Evolutionary conservation across 352 stramenopile species (phyloP), one percentile per base, ranked within the genome.

Genomic region (Achlya hypogyna): DNA sequence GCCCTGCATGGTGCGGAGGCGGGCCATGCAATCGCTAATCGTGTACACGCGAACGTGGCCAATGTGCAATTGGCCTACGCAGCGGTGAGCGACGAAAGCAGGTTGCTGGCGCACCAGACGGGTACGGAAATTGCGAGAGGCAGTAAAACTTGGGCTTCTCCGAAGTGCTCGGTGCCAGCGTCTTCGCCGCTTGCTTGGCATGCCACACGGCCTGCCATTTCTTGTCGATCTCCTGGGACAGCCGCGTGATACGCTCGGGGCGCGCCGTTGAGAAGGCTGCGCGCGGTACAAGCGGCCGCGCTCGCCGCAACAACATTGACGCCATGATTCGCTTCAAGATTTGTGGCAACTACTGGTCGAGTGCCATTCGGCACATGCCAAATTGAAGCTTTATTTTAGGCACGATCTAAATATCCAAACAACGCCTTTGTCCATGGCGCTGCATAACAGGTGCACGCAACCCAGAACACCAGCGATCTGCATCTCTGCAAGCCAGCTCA

Each of bases 41-140:
- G 89, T 99, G 79, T 99, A 99, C 65, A 98, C 97, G 72, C 98
- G 96, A 32, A 98, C 96, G 82, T 99, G 98, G 49, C 98, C 98
- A 22, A 99, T 98, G 75, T 99, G 98, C 59, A 99, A 74, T 62
- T 95, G 87, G 1, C 88, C 87, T 85, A 43, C 31, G 20, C 40
- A 47, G n/a, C n/a, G n/a, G n/a, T n/a, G n/a, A n/a, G n/a, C 45
- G 8, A 45, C 18, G 18, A 32, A 1, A 34, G 64, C 23, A 49
- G 54, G 38, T 23, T n/a, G 27, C 1, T 10, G 20, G 51, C 51
- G 23, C 75, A 71, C 94, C 96, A 5, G 96, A 99, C 45, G 97
- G 97, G 75, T 99, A 99, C 32, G 98, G 97, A 72, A 99, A 99
- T 97, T 99, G 99, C 74, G 88, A 76, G 69, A 97, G 79, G 53